Base-by-base conservation (phyloP, 352 stramenopile genomes). In the Phytophthora idaei region DNA sequence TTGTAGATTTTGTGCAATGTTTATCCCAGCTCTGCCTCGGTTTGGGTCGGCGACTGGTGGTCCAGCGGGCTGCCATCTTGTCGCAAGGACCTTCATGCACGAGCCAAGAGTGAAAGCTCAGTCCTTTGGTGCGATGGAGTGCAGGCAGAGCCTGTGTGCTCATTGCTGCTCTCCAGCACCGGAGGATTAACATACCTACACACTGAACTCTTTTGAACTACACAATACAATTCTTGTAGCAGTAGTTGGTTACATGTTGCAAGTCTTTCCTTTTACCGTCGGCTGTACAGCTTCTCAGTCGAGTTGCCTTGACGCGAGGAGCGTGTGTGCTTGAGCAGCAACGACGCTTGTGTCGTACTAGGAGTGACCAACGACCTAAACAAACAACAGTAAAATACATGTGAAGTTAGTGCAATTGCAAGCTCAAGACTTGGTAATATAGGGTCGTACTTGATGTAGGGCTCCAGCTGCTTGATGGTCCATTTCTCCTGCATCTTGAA, bases 401-500 rank as follows among this genome's bases (percentile, higher is more conserved):
- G 64, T 32, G 8, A 58, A 21, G 56, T 71, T 57, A 74, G 25
- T 45, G 14, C 15, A 12, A 1, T 12, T 32, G 46, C n/a, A 14
- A 11, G 7, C 11, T 34, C 8, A 64, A 61, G n/a, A 29, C 39
- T 8, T 34, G 9, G 27, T 0, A 39, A 9, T 49, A 31, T 29
- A 54, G 5, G 11, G 12, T 80, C 81, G 47, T 68, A 94, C 87
- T 81, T 80, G 72, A 95, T 90, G 62, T 90, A 95, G 0, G 87
- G 87, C 61, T 94, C 85, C 2, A 95, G 69, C 53, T 95, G 82
- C 34, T 73, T 74, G 48, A 94, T 71, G 1, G 85, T 93, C 87
- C 87, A 95, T 57, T 95, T 95, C 44, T 92, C 83, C 57, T 95
- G 87, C 32, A 82, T 74, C 21, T 80, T 64, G 66, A 95, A 95